Percentiles rank a stretch among this genome's conserved stretches.
Conservation (phyloP, 2,329 filamentous ascomycete genomes). For the Fusarium anguioides region DNA sequence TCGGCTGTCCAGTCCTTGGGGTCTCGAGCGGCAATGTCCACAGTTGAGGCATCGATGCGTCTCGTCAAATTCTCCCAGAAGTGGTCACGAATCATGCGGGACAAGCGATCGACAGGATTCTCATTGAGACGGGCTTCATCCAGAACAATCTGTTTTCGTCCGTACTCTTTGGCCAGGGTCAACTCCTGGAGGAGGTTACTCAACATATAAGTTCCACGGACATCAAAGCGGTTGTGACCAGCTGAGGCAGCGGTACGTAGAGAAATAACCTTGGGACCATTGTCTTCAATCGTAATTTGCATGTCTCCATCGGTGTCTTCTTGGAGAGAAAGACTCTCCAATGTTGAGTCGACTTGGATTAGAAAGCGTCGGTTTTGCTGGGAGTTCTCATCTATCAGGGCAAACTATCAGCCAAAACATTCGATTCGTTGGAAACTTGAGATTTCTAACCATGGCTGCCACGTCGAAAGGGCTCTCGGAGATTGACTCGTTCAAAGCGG, state of each 20-base stretch:
- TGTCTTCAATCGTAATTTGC: conserved; percentile 98
- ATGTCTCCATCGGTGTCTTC: conserved; percentile 95
- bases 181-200: conserved; percentile 97
- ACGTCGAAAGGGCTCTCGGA: conserved; percentile 66
- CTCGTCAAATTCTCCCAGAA: conserved; percentile 95
- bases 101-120: conserved; percentile 90
- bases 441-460: conserved; percentile 66
- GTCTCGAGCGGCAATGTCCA: conserved; percentile 87
- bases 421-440: not conserved
- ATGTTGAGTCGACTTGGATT: conserved; percentile 85
- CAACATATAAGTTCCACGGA: conserved; percentile 96
- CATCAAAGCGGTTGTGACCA: conserved; percentile 87
- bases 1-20: conserved; percentile 96
- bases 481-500: conserved; percentile 63
- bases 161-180: conserved; percentile 89
- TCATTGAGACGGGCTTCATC: conserved; percentile 93
- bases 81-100: conserved; percentile 85
- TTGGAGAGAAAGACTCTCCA: conserved; percentile 80
- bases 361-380: conserved; percentile 80
- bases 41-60: conserved; percentile 87
- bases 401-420: conserved; percentile 9
- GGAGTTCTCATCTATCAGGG: conserved; percentile 74
- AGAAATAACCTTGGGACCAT: conserved; percentile 88
- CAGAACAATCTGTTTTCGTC: conserved; percentile 87
- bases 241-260: conserved; percentile 87